A percentile compares a stretch with the other conserved stretches of the same genome.
Evolutionary conservation across 208 protist genomes (phyloP).

Genomic region (Wallacemonas sp.): DNA sequence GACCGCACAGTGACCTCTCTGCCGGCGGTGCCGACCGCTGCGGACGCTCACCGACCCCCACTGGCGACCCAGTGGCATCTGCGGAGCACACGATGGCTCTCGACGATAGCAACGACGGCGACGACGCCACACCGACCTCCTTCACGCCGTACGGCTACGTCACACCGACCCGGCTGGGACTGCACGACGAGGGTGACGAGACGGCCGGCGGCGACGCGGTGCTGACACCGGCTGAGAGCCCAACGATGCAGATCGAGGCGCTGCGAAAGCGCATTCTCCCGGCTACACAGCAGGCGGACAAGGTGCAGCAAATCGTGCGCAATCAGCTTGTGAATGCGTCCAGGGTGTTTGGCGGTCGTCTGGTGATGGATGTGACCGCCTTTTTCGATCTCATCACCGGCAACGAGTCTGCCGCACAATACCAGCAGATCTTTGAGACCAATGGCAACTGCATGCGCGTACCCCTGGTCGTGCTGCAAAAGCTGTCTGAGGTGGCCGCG

Average conservation of each 20-base stretch:
- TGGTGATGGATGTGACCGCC: conserved; percentile 71
- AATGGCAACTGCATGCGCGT: conserved; percentile 80
- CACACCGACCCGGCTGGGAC: background rate
- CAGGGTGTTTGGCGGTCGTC: conserved; percentile 19
- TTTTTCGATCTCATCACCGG: conserved; percentile 55
- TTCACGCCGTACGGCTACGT: conserved; percentile 11
- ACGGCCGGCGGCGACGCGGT: background rate
- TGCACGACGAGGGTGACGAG: background rate
- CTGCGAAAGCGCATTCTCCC: conserved; percentile 48
- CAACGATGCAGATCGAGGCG: conserved; percentile 36
- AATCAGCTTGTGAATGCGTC: conserved; percentile 18
- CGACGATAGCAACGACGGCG: background rate
- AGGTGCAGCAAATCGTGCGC: conserved; percentile 36
- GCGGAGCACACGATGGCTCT: background rate
- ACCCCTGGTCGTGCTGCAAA: conserved; percentile 40
- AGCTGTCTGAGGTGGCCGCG: conserved; percentile 32
- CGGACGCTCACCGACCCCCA: background rate
- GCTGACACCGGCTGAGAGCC: conserved; percentile 2
- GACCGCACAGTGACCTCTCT: background rate
- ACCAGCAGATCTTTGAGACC: conserved; percentile 41
- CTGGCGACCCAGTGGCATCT: too few relatives aligned
- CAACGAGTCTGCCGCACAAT: conserved; percentile 25
- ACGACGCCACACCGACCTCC: background rate
- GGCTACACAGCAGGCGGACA: conserved; percentile 25
- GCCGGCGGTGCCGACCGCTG: background rate